Evolutionary conservation across 2,329 filamentous ascomycete species (phyloP).

Genomic region (Exophiala aquamarina): DNA sequence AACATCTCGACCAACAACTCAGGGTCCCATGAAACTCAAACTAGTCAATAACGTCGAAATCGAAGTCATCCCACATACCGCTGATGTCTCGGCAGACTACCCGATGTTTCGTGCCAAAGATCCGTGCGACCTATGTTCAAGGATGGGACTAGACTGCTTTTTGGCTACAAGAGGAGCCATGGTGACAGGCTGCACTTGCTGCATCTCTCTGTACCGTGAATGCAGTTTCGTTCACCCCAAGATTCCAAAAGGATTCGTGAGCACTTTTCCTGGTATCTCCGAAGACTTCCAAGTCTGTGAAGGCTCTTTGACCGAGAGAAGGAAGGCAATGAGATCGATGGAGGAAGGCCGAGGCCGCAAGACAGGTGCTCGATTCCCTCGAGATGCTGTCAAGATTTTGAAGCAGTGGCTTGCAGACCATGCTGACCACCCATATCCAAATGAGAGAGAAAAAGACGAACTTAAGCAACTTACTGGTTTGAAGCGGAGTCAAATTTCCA

Average conservation of each 20-base stretch:
- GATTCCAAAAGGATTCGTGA: conserved; percentile 41
- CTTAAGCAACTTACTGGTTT: conserved; percentile 77
- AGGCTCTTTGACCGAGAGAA: conserved; percentile 40
- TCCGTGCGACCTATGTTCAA: conserved; percentile 47
- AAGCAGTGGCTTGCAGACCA: conserved; percentile 84
- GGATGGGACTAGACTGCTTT: conserved; percentile 49
- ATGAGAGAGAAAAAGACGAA: conserved; percentile 79
- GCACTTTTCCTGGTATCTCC: conserved; percentile 44
- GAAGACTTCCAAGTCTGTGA: conserved; percentile 37
- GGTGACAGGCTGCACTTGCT: conserved; percentile 48
- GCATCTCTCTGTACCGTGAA: conserved; percentile 47
- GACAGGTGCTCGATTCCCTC: conserved; percentile 73
- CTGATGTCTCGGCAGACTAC: conserved; percentile 33
- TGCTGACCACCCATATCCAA: conserved; percentile 81
- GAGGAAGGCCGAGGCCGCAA: conserved; percentile 53
- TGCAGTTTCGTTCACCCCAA: conserved; percentile 48
- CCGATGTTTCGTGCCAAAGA: conserved; percentile 47
- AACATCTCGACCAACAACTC: conserved; percentile 28
- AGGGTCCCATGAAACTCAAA: conserved; percentile 27
- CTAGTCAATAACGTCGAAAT: conserved; percentile 30
- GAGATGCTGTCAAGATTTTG: conserved; percentile 74
- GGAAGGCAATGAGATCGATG: conserved; percentile 41
- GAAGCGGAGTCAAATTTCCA: conserved; percentile 79
- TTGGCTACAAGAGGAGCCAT: conserved; percentile 45
- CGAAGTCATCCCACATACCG: conserved; percentile 26